These are phyloP conservation scores for Miscanthus sacchariflorus DNA, from an alignment of 202 grass and related monocot species.

Conservation along the genomic window DNA sequence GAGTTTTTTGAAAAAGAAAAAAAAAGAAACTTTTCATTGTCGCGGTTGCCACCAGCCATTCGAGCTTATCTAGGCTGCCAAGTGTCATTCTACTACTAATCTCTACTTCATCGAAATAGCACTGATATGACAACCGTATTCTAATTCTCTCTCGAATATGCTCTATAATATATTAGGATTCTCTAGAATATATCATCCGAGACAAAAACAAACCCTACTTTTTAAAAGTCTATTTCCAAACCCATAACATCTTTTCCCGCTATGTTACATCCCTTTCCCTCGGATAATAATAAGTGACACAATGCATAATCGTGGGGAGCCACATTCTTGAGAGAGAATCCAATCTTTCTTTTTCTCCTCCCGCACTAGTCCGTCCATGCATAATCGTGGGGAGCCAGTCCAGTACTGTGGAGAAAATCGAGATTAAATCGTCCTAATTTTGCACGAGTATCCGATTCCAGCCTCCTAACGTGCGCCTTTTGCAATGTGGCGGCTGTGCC, in stretches of 20 bases:
- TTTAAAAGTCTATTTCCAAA: background rate
- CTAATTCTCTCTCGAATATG: background rate
- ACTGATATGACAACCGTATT: background rate
- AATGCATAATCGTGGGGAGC: background rate
- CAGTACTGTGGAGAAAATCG: background rate
- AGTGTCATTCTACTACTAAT: background rate
- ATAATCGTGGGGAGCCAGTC: background rate
- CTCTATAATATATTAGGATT: background rate
- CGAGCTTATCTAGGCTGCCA: background rate
- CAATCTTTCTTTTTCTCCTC: background rate
- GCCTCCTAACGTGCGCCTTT: conserved; percentile 1
- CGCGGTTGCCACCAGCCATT: background rate
- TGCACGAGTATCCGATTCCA: background rate
- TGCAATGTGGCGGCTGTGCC: background rate
- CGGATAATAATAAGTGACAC: background rate
- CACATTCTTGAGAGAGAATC: background rate
- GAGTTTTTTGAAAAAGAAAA: background rate
- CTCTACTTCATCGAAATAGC: background rate
- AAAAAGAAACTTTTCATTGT: background rate
- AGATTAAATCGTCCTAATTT: background rate
- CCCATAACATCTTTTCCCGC: background rate
- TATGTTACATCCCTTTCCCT: background rate
- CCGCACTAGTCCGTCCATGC: background rate
- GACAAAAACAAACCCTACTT: background rate
- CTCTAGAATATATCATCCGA: conserved; percentile 17